These are phyloP conservation scores for Podochytrium sp. DNA, from an alignment of 192 early-diverging fungal genomes.

Conservation along the genomic window DNA sequence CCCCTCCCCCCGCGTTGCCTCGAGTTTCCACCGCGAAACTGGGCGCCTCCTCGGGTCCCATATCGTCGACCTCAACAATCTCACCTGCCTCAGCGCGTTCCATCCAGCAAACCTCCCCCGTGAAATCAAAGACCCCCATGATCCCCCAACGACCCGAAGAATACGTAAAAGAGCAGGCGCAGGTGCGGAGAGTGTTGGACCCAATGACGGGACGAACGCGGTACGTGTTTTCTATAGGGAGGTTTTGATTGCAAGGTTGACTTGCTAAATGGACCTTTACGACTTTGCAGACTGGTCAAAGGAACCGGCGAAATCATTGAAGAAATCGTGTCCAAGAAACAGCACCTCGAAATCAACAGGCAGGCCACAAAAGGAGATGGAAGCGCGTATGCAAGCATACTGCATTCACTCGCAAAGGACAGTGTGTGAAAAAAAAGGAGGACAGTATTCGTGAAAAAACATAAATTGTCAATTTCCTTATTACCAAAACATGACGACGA, in stretches of 20 bases:
- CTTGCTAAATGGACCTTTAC: background rate
- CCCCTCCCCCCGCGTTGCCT: background rate
- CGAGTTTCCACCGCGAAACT: background rate
- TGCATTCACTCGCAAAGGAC: constrained; percentile 11
- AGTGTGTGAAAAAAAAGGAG: background rate
- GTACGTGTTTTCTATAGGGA: background rate
- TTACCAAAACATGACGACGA: background rate
- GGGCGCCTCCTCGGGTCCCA: background rate
- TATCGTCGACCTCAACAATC: background rate
- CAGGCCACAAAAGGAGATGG: constrained; percentile 28
- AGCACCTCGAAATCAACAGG: constrained; percentile 24
- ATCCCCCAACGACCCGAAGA: constrained; percentile 27
- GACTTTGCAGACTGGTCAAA: constrained; percentile 23
- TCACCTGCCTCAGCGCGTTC: background rate
- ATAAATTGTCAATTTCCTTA: background rate
- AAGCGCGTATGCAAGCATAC: background rate
- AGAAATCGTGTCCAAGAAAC: constrained; percentile 20
- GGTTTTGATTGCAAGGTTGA: background rate
- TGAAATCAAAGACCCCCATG: background rate
- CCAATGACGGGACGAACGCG: constrained; percentile 20
- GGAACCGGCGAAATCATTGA: constrained; percentile 31
- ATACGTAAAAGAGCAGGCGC: background rate
- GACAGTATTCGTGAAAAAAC: background rate
- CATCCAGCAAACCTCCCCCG: background rate
- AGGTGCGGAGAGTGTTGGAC: constrained; percentile 7